These are phyloP conservation scores for Penicillium pulvis DNA, from an alignment of 495 filamentous ascomycete species.

Conservation along the genomic window DNA sequence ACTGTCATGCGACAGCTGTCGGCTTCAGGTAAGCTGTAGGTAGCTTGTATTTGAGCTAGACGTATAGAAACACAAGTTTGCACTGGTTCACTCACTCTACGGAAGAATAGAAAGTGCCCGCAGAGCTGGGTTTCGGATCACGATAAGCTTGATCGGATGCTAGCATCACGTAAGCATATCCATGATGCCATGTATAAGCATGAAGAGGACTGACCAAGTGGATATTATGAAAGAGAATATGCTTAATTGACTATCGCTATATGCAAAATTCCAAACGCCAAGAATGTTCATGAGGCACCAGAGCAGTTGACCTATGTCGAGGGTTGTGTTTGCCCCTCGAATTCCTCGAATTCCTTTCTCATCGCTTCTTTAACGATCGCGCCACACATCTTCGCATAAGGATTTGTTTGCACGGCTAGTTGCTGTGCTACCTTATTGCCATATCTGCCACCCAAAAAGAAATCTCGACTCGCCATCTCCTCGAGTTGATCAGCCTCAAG, in stretches of 20 bases:
- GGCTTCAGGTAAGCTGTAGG: background rate
- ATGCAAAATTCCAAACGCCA: background rate
- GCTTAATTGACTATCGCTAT: background rate
- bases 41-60: background rate
- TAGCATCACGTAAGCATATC: background rate
- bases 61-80: background rate
- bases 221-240: background rate
- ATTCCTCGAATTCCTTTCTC: conserved; percentile 74
- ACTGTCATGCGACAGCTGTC: background rate
- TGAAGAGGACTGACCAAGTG: background rate
- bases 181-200: background rate
- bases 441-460: conserved; percentile 73
- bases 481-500: conserved; percentile 62
- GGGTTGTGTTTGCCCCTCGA: conserved; percentile 5
- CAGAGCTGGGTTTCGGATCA: background rate
- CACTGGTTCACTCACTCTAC: background rate
- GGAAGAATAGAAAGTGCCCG: background rate
- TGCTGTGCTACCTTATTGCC: conserved; percentile 77
- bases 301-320: background rate
- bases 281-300: background rate
- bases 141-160: background rate
- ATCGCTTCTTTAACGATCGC: conserved; percentile 84
- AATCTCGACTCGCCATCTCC: conserved; percentile 71
- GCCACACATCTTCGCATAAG: conserved; percentile 86
- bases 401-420: conserved; percentile 79